These are phyloP conservation scores for Helminthosporium solani DNA, from an alignment of 2,329 filamentous ascomycete genomes.

Conservation along the genomic window DNA sequence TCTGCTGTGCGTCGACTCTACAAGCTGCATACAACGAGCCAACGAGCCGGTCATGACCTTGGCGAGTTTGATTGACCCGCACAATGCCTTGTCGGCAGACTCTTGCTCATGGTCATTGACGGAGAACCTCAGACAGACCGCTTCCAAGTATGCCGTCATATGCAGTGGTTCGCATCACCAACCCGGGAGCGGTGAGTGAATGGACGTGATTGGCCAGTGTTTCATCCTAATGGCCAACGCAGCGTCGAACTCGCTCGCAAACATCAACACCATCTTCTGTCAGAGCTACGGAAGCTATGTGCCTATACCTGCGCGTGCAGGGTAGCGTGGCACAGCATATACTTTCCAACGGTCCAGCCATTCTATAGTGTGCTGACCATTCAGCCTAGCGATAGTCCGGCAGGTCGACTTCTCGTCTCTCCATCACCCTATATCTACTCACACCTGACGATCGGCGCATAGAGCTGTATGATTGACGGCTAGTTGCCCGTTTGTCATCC, in stretches of 20 bases:
- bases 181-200: conserved; percentile 37
- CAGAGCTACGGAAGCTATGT: conserved; percentile 9
- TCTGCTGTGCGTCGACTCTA: background rate
- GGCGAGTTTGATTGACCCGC: background rate
- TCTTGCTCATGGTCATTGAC: background rate
- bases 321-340: conserved; percentile 13
- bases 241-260: conserved; percentile 17
- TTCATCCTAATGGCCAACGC: conserved; percentile 24
- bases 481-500: no score
- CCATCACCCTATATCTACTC: no score
- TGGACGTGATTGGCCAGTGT: conserved; percentile 30
- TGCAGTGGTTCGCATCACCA: conserved; percentile 31
- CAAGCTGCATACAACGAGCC: background rate
- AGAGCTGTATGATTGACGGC: no score
- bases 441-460: no score
- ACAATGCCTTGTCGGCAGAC: background rate
- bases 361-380: background rate
- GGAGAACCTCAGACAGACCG: conserved; percentile 2
- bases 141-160: conserved; percentile 20
- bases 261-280: conserved; percentile 20
- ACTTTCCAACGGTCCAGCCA: conserved; percentile 3
- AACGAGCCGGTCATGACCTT: no score
- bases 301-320: conserved; percentile 12
- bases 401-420: background rate
- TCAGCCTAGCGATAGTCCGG: background rate